Evolutionary conservation across 1,139 yeast genomes (phyloP), one percentile per base, ranked within the genome.

Genomic region (Wickerhamiella pararugosa): DNA sequence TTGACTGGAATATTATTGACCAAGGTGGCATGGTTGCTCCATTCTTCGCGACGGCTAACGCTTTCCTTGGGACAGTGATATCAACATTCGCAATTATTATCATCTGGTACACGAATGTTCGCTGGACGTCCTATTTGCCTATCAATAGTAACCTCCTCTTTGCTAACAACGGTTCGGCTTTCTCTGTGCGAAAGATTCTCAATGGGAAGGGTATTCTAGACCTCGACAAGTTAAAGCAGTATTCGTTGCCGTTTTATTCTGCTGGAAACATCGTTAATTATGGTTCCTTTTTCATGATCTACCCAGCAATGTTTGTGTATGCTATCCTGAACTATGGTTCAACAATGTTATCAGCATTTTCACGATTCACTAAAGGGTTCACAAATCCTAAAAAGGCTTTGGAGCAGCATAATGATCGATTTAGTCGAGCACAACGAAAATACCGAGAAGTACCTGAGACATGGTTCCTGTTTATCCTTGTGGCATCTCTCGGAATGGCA

Each of bases 361-460:
- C 41, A n/a, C 34, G 40, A 7, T 47, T 48, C 21, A n/a, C 29
- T 2, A 15, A 10, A 5, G 37, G 47, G 6, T 9, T 50, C 30
- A 15, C 10, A n/a, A 32, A 36, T 29, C 34, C 44, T 0, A 59
- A 37, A 55, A 53, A 44, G 49, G 47, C 50, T n/a, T 48, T 59
- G 41, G 64, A 60, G 7, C 62, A 59, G 3, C 64, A 60, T 47
- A 54, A 66, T 26, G 82, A 76, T 50, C 72, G 79, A 0, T 78
- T 75, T 49, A 65, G 72, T 36, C 63, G 65, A 42, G 69, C 73
- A 71, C 74, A 75, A 76, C 49, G 64, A 27, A 59, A 60, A 21
- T 74, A 74, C 54, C 65, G 64, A 33, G 83, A 76, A 51, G 80
- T 75, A 15, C 82, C 82, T 7, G 77, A 75, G 47, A 70, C 72